A percentile compares a stretch with the other conserved stretches of the same genome.
These are phyloP conservation scores for Ustilago bromivora DNA, from an alignment of 1,284 basidiomycete genomes.

Conservation along the genomic window DNA sequence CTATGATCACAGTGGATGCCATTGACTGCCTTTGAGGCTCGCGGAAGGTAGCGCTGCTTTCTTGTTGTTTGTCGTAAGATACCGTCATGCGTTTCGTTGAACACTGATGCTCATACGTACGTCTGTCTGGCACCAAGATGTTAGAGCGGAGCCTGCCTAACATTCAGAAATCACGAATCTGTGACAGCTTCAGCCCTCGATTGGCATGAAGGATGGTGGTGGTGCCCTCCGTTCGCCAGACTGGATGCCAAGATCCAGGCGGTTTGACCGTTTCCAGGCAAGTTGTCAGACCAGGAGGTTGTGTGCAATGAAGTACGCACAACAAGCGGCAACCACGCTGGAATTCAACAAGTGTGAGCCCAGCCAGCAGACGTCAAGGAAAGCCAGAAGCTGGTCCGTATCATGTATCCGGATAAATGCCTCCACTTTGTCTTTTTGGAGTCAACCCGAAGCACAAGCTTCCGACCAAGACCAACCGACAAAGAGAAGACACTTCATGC, in stretches of 20 bases:
- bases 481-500: not conserved
- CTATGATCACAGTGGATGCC: not conserved
- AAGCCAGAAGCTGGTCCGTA: not conserved
- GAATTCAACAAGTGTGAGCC: not conserved
- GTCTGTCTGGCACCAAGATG: not conserved
- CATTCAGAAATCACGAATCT: not conserved
- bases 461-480: slow-evolving; percentile 9
- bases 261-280: not conserved
- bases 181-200: not conserved
- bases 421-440: slow-evolving; percentile 6
- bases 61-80: not conserved
- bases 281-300: not conserved
- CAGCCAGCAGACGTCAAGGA: not conserved
- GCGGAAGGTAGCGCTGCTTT: not conserved
- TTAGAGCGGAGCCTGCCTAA: not conserved
- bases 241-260: not conserved
- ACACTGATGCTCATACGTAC: not conserved
- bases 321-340: not conserved
- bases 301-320: not conserved
- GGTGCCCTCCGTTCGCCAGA: not conserved
- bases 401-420: not conserved
- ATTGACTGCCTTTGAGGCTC: not conserved
- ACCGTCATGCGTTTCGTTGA: not conserved
- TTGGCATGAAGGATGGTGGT: not conserved
- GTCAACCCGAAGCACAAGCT: slow-evolving; percentile 12